Evolutionary conservation across 2,329 filamentous ascomycete genomes (phyloP).

Genomic region (Trichophyton equinum): DNA sequence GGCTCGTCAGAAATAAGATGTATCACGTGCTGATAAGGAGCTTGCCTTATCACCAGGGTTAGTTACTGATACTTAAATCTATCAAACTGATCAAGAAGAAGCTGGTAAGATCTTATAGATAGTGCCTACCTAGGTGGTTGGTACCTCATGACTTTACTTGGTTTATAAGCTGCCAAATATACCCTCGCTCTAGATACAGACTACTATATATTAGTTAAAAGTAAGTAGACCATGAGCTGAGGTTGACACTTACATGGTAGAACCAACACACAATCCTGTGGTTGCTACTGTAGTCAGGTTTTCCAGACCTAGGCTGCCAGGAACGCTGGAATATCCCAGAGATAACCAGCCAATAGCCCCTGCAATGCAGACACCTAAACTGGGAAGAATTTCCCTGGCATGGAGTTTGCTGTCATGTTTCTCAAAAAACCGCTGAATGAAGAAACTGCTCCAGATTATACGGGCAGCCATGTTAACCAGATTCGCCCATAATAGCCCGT

Average conservation of each 20-base stretch:
- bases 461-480: conserved; percentile 78
- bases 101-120: too few relatives aligned
- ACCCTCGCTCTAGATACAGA: neutral
- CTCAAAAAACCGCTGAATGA: conserved; percentile 55
- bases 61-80: too few relatives aligned
- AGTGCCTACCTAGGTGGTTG: too few relatives aligned
- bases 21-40: neutral
- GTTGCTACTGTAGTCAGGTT: neutral
- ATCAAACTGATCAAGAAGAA: too few relatives aligned
- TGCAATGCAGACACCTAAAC: conserved; percentile 32
- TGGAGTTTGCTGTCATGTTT: conserved; percentile 33
- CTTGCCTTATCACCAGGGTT: neutral
- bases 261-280: neutral
- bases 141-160: neutral
- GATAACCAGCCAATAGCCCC: conserved; percentile 33
- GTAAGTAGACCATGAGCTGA: neutral
- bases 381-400: conserved; percentile 35
- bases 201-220: neutral
- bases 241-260: neutral
- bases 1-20: neutral
- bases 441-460: conserved; percentile 65
- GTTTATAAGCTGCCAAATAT: neutral
- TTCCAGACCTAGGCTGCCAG: neutral
- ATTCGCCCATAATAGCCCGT: conserved; percentile 75
- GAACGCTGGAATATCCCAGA: neutral